phyloP scores from a whole-genome alignment of 129 eudicot species.

The Daucus carota region DH1_v3.0 NC_030385.2:41493001-41493500 shows the following conservation, averaged over 20 bases:
- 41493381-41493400: not conserved
- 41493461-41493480: not conserved
- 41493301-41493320: not conserved
- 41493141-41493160: conserved; percentile 27
- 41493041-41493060: conserved; percentile 85
- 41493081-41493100: conserved; percentile 69
- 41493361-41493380: not conserved
- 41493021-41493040: conserved; percentile 95
- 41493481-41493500: not conserved
- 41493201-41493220: conserved; percentile 65
- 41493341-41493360: not conserved
- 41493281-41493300: not conserved
- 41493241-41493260: conserved; percentile 65
- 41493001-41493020: conserved; percentile 46
- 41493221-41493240: conserved; percentile 42
- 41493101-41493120: conserved; percentile 48
- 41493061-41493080: conserved; percentile 84
- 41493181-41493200: conserved; percentile 57
- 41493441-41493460: not conserved
- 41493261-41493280: conserved; percentile 62
- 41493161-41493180: conserved; percentile 21
- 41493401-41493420: not conserved
- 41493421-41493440: not conserved
- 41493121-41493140: conserved; percentile 30
- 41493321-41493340: not conserved